phyloP scores from a whole-genome alignment of 768 basidiomycete genomes.

The Tricholoma matsutake region DNA sequence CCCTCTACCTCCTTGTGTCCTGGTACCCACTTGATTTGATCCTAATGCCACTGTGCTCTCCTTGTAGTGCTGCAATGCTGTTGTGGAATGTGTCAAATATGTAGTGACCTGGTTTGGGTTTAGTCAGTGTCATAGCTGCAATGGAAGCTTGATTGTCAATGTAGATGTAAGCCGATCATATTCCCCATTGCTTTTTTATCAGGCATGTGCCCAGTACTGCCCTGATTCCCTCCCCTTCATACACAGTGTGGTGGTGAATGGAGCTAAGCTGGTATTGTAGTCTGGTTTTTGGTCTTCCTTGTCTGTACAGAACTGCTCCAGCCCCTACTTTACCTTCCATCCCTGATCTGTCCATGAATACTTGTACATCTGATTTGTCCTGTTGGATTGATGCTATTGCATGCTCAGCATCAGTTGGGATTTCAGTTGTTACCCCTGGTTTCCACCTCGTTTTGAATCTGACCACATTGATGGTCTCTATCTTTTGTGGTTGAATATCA shows the following conservation, averaged over 20 bases:
- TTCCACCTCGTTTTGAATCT: background rate
- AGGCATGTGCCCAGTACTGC: background rate
- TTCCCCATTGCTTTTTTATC: background rate
- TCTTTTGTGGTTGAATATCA: too few relatives aligned
- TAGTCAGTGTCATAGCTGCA: too few relatives aligned
- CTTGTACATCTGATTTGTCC: background rate
- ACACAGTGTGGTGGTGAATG: slow-evolving; percentile 6
- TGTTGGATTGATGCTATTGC: background rate
- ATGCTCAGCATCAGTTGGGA: background rate
- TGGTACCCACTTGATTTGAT: too few relatives aligned
- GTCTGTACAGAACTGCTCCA: slow-evolving; percentile 8
- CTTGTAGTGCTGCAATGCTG: too few relatives aligned
- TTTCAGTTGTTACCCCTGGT: background rate
- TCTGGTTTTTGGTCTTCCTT: background rate
- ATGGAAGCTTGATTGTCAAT: too few relatives aligned
- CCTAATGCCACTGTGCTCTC: too few relatives aligned
- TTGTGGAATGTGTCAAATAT: too few relatives aligned
- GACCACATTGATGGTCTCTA: too few relatives aligned
- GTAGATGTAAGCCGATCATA: background rate
- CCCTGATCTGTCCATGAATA: too few relatives aligned
- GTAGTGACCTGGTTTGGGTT: too few relatives aligned
- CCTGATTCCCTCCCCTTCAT: slow-evolving; percentile 10
- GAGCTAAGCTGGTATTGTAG: slow-evolving; percentile 3
- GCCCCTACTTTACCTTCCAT: slow-evolving; percentile 9
- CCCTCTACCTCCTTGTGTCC: too few relatives aligned